Percentiles rank a stretch among this genome's conserved stretches.
These are phyloP conservation scores for Copromyces sp. DNA, from an alignment of 495 filamentous ascomycete species.

Conservation along the genomic window DNA sequence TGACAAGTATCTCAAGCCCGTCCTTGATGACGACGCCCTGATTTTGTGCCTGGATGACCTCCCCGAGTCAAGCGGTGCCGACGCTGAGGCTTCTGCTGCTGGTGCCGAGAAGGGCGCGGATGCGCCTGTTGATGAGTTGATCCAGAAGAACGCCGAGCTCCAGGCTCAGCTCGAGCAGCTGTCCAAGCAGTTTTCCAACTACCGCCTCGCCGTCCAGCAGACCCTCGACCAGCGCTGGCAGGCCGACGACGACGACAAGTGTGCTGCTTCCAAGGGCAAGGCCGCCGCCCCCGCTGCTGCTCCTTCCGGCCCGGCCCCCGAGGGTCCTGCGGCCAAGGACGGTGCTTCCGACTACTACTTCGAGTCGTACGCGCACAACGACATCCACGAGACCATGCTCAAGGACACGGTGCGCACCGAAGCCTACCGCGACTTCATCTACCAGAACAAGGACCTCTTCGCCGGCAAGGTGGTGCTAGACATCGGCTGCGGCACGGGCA, in stretches of 20 bases:
- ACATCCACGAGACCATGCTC: conserved; percentile 89
- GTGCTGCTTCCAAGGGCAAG: conserved; percentile 4
- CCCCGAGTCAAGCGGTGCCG: conserved; percentile 23
- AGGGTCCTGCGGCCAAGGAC: conserved; percentile 11
- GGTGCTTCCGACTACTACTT: conserved; percentile 62
- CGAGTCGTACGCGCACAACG: conserved; percentile 68
- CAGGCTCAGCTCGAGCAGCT: conserved; percentile 58
- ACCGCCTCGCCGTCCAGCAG: conserved; percentile 55
- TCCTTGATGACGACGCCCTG: conserved; percentile 82
- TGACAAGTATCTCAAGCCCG: conserved; percentile 70
- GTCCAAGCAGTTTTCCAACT: conserved; percentile 59
- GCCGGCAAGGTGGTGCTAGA: conserved; percentile 96
- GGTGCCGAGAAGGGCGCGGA: conserved; percentile 9
- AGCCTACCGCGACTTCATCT: conserved; percentile 95
- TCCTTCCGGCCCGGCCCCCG: conserved; percentile 13
- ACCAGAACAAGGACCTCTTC: conserved; percentile 92
- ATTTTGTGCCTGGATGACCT: conserved; percentile 77
- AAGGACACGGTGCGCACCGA: conserved; percentile 93
- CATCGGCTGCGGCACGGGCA: conserved; percentile 91
- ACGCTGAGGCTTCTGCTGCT: conserved; percentile 8
- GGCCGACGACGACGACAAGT: conserved; percentile 25
- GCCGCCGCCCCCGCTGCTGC: conserved; percentile 3
- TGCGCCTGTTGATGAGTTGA: conserved; percentile 30
- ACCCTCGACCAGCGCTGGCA: conserved; percentile 64
- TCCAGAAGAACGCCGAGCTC: conserved; percentile 52